phyloP scores from a whole-genome alignment of 495 filamentous ascomycete genomes.

The Neurospora sublineolata region DNA sequence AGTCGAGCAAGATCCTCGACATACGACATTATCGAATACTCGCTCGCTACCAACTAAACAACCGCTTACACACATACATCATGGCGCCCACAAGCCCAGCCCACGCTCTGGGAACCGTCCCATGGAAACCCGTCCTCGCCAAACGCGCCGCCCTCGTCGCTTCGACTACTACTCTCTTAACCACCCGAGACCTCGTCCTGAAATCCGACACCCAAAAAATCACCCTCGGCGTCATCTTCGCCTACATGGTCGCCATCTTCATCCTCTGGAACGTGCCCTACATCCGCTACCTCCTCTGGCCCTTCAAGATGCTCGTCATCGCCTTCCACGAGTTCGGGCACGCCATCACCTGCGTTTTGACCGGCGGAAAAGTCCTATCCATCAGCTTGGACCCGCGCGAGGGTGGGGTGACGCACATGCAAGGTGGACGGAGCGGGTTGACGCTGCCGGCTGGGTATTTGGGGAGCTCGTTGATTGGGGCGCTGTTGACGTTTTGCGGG shows the following conservation, averaged over 20 bases:
- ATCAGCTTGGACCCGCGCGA: slow-evolving; percentile 52
- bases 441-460: slow-evolving; percentile 71
- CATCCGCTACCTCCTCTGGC: slow-evolving; percentile 60
- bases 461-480: slow-evolving; percentile 63
- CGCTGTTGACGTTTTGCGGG: slow-evolving; percentile 65
- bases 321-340: slow-evolving; percentile 78
- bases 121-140: not conserved
- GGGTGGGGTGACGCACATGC: slow-evolving; percentile 67
- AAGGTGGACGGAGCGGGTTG: slow-evolving; percentile 60
- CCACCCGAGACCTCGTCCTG: slow-evolving; percentile 46
- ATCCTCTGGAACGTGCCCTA: slow-evolving; percentile 73
- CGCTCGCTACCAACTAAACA: not conserved
- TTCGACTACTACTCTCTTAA: not conserved
- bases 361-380: slow-evolving; percentile 61
- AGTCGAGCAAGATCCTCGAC: not conserved
- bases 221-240: slow-evolving; percentile 51
- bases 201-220: slow-evolving; percentile 54
- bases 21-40: too few species aligned
- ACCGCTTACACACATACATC: not conserved
- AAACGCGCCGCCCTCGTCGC: not conserved
- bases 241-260: slow-evolving; percentile 62
- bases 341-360: slow-evolving; percentile 60
- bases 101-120: not conserved
- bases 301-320: slow-evolving; percentile 85
- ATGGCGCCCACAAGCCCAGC: not conserved